phyloP scores from a whole-genome alignment of 805 yeast species.

The Metschnikowia aberdeeniae region DNA sequence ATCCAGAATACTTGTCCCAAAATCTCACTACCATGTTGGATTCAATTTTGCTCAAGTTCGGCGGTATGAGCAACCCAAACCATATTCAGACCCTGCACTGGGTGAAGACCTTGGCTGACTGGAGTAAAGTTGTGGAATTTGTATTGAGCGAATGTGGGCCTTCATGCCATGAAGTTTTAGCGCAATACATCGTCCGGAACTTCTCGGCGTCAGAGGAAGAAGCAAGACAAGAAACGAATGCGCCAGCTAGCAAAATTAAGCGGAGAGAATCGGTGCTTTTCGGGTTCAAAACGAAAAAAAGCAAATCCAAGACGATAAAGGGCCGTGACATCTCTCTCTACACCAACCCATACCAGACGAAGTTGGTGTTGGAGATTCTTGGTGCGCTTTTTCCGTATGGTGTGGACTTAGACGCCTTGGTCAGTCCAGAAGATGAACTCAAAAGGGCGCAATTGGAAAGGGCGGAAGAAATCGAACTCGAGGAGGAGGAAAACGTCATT shows the following conservation, averaged over 20 bases:
- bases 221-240: conserved; percentile 1
- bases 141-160: conserved; percentile 36
- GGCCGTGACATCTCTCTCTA: conserved; percentile 24
- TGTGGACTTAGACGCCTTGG: conserved; percentile 26
- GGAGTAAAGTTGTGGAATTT: conserved; percentile 26
- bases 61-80: conserved; percentile 16
- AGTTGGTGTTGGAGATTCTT: conserved; percentile 27
- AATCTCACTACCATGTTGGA: conserved; percentile 28
- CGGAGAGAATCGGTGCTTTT: conserved; percentile 26
- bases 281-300: conserved; percentile 22
- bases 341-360: conserved; percentile 33
- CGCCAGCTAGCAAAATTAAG: conserved; percentile 8
- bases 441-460: conserved; percentile 5
- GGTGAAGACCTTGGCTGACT: conserved; percentile 28
- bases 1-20: conserved; percentile 31
- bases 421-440: conserved; percentile 9
- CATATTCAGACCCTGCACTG: conserved; percentile 34
- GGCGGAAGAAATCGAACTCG: conserved; percentile 8
- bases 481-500: conserved; percentile 20
- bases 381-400: conserved; percentile 35
- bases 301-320: conserved; percentile 17
- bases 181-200: conserved; percentile 27
- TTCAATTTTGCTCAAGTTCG: conserved; percentile 27
- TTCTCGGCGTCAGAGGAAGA: conserved; percentile 18
- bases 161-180: conserved; percentile 33